Evolutionary conservation across 1,139 yeast species (phyloP).

Genomic region (Suhomyces bolitotheri): DNA sequence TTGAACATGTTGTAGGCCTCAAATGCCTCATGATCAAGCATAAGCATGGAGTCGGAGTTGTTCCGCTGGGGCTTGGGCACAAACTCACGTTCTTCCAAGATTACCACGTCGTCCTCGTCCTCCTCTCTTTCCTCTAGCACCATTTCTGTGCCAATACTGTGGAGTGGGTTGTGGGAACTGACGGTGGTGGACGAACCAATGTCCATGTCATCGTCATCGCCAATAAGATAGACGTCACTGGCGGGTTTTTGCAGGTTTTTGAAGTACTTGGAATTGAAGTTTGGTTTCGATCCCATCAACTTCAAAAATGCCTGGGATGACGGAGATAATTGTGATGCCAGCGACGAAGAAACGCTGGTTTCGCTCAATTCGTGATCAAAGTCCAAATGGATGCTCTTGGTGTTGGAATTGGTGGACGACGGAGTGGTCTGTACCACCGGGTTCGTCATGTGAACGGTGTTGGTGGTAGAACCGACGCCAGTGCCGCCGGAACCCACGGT

Average conservation of each 20-base stretch:
- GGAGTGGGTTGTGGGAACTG: slow-evolving; percentile 5
- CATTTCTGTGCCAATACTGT: slow-evolving; percentile 8
- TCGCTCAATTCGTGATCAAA: slow-evolving; percentile 17
- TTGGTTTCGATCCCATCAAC: slow-evolving; percentile 6
- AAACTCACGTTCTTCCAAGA: slow-evolving; percentile 22
- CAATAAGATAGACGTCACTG: slow-evolving; percentile 14
- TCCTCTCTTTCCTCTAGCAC: slow-evolving; percentile 14
- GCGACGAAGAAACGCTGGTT: slow-evolving; percentile 14
- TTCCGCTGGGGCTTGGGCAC: slow-evolving; percentile 24
- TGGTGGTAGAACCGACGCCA: background rate
- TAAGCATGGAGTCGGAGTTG: slow-evolving; percentile 41
- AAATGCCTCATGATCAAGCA: slow-evolving; percentile 41
- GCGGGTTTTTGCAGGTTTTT: slow-evolving; percentile 7
- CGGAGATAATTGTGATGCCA: slow-evolving; percentile 15
- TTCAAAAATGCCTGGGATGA: slow-evolving; percentile 5
- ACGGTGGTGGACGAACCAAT: slow-evolving; percentile 9
- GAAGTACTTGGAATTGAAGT: slow-evolving; percentile 14
- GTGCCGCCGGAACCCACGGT: slow-evolving; percentile 3
- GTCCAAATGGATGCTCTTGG: slow-evolving; percentile 12
- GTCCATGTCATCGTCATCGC: slow-evolving; percentile 18
- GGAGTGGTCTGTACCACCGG: slow-evolving; percentile 4
- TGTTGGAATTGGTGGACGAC: slow-evolving; percentile 8
- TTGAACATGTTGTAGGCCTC: slow-evolving; percentile 50
- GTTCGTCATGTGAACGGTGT: background rate
- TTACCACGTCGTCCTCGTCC: slow-evolving; percentile 22